Evolutionary conservation across 441 rosid species (phyloP), one percentile per base, ranked within the genome.

Genomic region (Codiaeum variegatum): DNA sequence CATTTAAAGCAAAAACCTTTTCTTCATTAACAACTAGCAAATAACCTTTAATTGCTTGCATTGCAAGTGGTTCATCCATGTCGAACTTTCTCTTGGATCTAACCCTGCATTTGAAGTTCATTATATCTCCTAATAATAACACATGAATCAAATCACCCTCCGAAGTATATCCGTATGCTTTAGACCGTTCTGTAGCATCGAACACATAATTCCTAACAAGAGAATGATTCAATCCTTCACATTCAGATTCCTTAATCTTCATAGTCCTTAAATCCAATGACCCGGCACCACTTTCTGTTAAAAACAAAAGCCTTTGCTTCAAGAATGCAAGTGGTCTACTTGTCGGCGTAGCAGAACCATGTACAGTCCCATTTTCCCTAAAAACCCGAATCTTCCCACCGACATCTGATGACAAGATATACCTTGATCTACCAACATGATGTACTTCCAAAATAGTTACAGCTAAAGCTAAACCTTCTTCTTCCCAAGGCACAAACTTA

Each of bases 51-150:
- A 93, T 89, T 0, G 90, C 90, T 75, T 90, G 96, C 67, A 93
- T 73, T 51, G 88, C 90, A 9, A 90, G 80, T 4, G 95, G 95
- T 81, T 82, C 90, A 24, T 80, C 86, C 80, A 87, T 74, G 67
- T 90, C 96, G 26, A 85, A 74, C 86, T 87, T 93, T 65, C 82
- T 95, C 87, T 89, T 93, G 69, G 88, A 91, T 78, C 98, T 81
- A 18, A 95, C 94, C 82, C 95, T 86, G 82, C 99, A 95, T 72
- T 93, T 95, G 87, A 93, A 95, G 84, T 93, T 95, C 87, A 86
- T 82, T 21, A 87, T 78, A 80, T 95, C 98, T 24, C 98, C 98
- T 21, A 91, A 85, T 73, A 95, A 83, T 76, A 88, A 49, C 0
- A 93, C 86, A 49, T 95, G 97, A 77, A 93, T 86, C 79, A 93